A percentile compares a stretch with the other conserved stretches of the same genome.
Evolutionary conservation across 129 eudicot species (phyloP).

Genomic region (Helianthus annuus): DNA sequence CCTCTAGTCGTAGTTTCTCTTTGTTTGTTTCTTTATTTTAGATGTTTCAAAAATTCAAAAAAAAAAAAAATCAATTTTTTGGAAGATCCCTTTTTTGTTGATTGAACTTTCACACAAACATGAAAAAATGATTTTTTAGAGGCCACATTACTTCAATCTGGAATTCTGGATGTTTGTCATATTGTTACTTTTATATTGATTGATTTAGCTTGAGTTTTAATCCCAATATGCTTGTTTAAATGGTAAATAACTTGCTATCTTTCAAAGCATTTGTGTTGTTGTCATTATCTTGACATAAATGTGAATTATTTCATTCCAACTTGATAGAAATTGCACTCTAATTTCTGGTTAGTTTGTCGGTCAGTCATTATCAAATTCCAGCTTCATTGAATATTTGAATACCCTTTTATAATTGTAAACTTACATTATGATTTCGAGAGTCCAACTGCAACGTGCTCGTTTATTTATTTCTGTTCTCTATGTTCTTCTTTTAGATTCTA

Average conservation of each 20-base stretch:
- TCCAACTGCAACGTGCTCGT: slow-evolving; percentile 30
- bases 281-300: slow-evolving; percentile 29
- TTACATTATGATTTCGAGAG: slow-evolving; percentile 26
- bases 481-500: too few relatives aligned
- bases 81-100: slow-evolving; percentile 12
- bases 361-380: slow-evolving; percentile 34
- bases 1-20: too few relatives aligned
- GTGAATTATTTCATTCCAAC: slow-evolving; percentile 25
- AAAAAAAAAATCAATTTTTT: background rate
- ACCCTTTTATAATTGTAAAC: slow-evolving; percentile 27
- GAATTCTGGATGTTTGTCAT: background rate
- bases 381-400: slow-evolving; percentile 10
- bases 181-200: slow-evolving; percentile 12
- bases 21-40: too few relatives aligned
- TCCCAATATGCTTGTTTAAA: slow-evolving; percentile 28
- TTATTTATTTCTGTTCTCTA: slow-evolving; percentile 12
- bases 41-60: too few relatives aligned
- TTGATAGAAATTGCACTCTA: slow-evolving; percentile 43
- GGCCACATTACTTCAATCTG: slow-evolving; percentile 5
- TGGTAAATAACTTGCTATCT: slow-evolving; percentile 40
- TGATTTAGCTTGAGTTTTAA: slow-evolving; percentile 26
- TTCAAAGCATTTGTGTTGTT: slow-evolving; percentile 26
- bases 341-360: slow-evolving; percentile 29
- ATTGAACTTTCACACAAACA: background rate
- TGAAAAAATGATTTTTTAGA: slow-evolving; percentile 13